Base-by-base conservation (phyloP, 495 filamentous ascomycete genomes). In the Chaetomium tenue region DNA sequence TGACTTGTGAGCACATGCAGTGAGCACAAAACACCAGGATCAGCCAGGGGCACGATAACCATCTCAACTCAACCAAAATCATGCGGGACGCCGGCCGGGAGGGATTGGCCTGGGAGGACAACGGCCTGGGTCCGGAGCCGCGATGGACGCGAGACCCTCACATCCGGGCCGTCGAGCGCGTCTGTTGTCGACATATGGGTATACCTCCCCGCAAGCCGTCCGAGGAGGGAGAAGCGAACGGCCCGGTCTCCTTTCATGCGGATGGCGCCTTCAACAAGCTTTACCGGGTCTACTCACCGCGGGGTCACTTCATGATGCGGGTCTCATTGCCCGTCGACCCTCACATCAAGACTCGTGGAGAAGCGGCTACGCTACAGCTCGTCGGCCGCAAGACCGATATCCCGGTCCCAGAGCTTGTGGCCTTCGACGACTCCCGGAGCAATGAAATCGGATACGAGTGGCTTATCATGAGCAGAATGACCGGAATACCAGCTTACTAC, bases 361-460 rank as follows among this genome's bases (percentile, higher is more conserved):
- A 88, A 64, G 84, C 83, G 3, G 78, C 83, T 2, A 88, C 86
- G 0, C 74, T 86, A 9, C 70, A 71, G 8, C 84, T 77, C 65
- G 66, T 87, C 5, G 64, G 71, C 18, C 65, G 70, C 26, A 68
- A 70, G 40, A 84, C 84, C n/a, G 69, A 68, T 7, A 72, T 87
- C 3, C 86, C 84, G 0, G 77, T 86, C 0, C 82, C 86, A 6
- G 67, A 69, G 2, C 75, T 87, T 23, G 65, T 78, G 25, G 77
- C 77, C 22, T 85, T 77, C 47, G 79, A 86, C 58, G 73, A 78
- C 22, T 76, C 79, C 0, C 58, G 63, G 5, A 51, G 75, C 7
- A 86, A 82, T 64, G 73, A 74, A 12, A 70, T 87, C 28, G 81
- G 80, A 12, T 85, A 82, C 64, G 85, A 87, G 75, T 88, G 85